phyloP scores from a whole-genome alignment of 2,329 filamentous ascomycete species.

The Colletotrichum sp. region DNA sequence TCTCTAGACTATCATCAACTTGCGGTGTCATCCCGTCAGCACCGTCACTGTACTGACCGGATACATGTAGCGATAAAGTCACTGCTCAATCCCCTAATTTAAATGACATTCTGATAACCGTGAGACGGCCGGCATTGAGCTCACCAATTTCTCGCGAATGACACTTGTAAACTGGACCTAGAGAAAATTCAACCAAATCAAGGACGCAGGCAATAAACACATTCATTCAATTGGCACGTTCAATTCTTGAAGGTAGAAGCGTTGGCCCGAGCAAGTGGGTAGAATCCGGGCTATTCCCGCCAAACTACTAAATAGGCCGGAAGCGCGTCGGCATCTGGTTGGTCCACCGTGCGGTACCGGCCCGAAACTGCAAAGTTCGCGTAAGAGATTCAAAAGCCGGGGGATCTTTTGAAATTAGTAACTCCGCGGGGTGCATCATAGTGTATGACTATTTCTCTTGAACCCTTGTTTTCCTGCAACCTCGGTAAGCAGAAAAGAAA shows the following conservation, averaged over 20 bases:
- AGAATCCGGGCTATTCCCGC: constrained; percentile 5
- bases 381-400: not conserved
- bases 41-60: not conserved
- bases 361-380: not conserved
- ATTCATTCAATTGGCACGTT: not conserved
- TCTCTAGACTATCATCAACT: not conserved
- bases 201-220: no score
- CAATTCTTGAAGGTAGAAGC: not conserved
- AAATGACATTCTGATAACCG: not conserved
- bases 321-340: constrained; percentile 6
- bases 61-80: not conserved
- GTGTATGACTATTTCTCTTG: not conserved
- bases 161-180: no score
- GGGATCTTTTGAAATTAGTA: not conserved
- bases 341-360: constrained; percentile 12
- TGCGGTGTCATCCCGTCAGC: not conserved
- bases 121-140: not conserved
- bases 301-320: not conserved
- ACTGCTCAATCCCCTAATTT: not conserved
- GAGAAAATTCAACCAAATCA: no score
- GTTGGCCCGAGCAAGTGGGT: not conserved
- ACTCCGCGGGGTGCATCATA: not conserved
- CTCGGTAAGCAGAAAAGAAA: not conserved
- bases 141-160: no score
- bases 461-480: not conserved